Evolutionary conservation across 164 flowering plant species (phyloP), one percentile per base, ranked within the genome.

Genomic region (Tinospora cordifolia): DNA sequence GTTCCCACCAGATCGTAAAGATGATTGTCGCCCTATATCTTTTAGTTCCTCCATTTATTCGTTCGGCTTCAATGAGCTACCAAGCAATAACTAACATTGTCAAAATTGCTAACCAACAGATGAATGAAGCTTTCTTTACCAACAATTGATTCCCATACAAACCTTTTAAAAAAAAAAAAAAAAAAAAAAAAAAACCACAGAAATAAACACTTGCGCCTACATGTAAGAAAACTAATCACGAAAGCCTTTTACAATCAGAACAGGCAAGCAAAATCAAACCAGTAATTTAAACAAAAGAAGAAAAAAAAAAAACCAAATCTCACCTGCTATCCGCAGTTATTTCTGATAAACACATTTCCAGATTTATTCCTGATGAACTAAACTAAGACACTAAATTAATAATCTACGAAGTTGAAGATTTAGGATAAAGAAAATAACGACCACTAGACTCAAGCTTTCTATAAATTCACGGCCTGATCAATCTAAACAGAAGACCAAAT

Each of bases 31-130:
- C 22, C 63, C 71, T 58, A 72, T 70, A 80, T 83, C 86, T 67
- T 80, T 81, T 69, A 73, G 62, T 64, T 84, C 91, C 71, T 86
- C 93, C 91, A 87, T 90, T 58, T 54, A 46, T 59, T 59, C 74
- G 68, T 40, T 67, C 60, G 25, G 69, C 64, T 41, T 22, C 41
- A 66, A 4, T 15, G 22, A 58, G 60, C 59, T 13, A 66, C 41
- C 68, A 71, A 63, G 27, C 26, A 27, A 13, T 27, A 41, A 72
- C 24, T 58, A n/a, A 63, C 57, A 66, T 66, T 36, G 8, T 54
- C 21, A 8, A 19, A 15, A 26, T 21, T 19, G 10, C 40, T 1
- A 34, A 11, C 15, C 54, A 30, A n/a, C 69, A 34, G 9, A 24
- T 54, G 36, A 30, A 30, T 30, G 14, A 46, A 72, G 36, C 59